Base-by-base conservation (phyloP, 768 basidiomycete species). In the Leccinellum albellum region DNA sequence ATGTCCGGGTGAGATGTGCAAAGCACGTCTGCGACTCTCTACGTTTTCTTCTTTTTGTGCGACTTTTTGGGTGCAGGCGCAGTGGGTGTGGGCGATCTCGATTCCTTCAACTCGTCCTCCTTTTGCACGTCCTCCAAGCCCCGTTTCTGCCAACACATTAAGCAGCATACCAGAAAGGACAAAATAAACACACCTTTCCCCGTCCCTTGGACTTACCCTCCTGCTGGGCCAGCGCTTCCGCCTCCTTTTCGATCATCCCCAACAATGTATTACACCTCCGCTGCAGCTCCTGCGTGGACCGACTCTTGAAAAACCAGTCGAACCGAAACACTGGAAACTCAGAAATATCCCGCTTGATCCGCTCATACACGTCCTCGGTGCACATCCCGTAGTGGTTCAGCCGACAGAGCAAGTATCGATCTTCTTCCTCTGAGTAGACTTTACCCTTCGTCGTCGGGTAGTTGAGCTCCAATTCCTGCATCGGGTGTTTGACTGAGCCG, bases 321-420 rank as follows among this genome's bases (percentile, higher is more conserved):
- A 98, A 98, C 21, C 95, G 80, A 77, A 98, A 99, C 14, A 95
- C 89, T 1, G 96, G 95, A 74, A 94, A 98, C 74, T 98, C 95
- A 15, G 86, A 88, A 61, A 98, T 94, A 72, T 98, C 96, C 72
- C 88, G 85, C 82, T 96, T 97, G 75, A 98, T 97, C 53, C 87
- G 76, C 67, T 99, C 96, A 66, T 94, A 97, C 24, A 93, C 89
- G 64, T 97, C 94, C 50, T 91, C 91, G 15, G 81, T 75, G 54
- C 87, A 86, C 80, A 98, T 86, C 23, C 94, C 94, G 62, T 98
- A 95, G 73, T 96, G 85, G 69, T 86, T 84, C 60, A 98, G 74
- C 24, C 94, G 84, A 66, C 91, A 94, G 37, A 98, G 82, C 12
- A 98, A 80, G 76, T 98, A 99, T 17, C 96, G 81, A 65, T 98